Evolutionary conservation across 345 rosid genomes (phyloP).

Genomic region (Aquilaria yunnanensis): DNA sequence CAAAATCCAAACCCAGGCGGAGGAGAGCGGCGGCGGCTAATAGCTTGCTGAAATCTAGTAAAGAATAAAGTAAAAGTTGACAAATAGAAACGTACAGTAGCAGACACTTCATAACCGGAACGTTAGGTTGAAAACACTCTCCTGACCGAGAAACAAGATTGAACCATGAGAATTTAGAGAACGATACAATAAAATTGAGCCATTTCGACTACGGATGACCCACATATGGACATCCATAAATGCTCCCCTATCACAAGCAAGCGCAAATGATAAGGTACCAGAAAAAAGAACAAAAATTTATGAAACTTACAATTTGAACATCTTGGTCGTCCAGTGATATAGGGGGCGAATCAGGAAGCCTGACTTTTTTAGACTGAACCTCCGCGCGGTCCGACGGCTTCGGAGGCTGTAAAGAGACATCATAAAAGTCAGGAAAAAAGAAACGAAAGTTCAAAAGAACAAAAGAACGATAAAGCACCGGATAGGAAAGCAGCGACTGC

Average conservation of each 20-base stretch:
- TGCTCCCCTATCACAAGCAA: too few species aligned
- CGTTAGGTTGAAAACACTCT: too few species aligned
- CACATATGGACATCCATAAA: too few species aligned
- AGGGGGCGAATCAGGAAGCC: constrained; percentile 81
- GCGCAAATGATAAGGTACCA: too few species aligned
- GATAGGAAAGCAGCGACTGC: constrained; percentile 64
- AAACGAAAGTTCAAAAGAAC: not conserved
- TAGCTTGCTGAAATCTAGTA: not conserved
- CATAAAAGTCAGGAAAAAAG: not conserved
- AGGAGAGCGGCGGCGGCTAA: too few species aligned
- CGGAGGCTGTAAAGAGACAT: constrained; percentile 48
- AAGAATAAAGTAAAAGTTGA: not conserved
- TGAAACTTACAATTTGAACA: constrained; percentile 62
- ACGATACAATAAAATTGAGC: too few species aligned
- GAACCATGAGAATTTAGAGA: too few species aligned
- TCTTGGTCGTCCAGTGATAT: constrained; percentile 88
- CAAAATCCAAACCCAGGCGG: not conserved
- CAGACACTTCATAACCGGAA: too few species aligned
- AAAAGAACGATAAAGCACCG: constrained; percentile 27
- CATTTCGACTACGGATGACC: too few species aligned
- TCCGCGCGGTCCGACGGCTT: constrained; percentile 70
- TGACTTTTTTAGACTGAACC: constrained; percentile 72
- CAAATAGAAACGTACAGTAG: not conserved
- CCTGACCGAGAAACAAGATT: too few species aligned
- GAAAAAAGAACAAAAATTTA: too few species aligned